These are phyloP conservation scores for Exserohilum rostratum DNA, from an alignment of 2,329 filamentous ascomycete species.

Conservation along the genomic window DNA sequence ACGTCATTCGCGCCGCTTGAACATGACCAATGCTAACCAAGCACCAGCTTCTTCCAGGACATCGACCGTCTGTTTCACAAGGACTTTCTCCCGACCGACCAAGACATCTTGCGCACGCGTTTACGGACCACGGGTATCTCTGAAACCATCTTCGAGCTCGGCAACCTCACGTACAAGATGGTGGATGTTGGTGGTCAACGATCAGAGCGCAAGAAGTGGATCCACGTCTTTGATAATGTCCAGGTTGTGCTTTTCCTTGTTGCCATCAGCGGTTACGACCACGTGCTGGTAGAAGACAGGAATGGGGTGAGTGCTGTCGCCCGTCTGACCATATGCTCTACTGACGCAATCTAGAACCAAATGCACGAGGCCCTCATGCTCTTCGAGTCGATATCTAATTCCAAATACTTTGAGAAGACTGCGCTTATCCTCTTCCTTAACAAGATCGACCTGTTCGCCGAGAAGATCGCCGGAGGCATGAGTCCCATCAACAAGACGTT, in stretches of 20 bases:
- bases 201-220: constrained; percentile 99
- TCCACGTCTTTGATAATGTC: constrained; percentile 95
- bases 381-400: constrained; percentile 60
- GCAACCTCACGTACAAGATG: constrained; percentile 93
- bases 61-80: constrained; percentile 67
- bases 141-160: constrained; percentile 90
- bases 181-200: constrained; percentile 96
- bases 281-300: constrained; percentile 94
- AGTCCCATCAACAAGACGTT: constrained; percentile 57
- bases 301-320: constrained; percentile 74
- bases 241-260: constrained; percentile 92
- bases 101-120: constrained; percentile 90
- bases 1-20: constrained; percentile 45
- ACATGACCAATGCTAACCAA: constrained; percentile 23
- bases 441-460: constrained; percentile 60
- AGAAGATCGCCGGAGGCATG: constrained; percentile 55
- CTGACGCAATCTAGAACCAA: constrained; percentile 53
- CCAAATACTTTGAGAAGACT: constrained; percentile 59
- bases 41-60: constrained; percentile 75
- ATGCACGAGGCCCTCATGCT: constrained; percentile 62
- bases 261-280: constrained; percentile 94
- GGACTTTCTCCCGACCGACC: constrained; percentile 87
- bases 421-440: constrained; percentile 60
- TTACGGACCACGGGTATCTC: constrained; percentile 94
- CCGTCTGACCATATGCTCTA: background rate